These are phyloP conservation scores for Arthroderma sp. DNA, from an alignment of 2,329 filamentous ascomycete species.

Conservation along the genomic window DNA sequence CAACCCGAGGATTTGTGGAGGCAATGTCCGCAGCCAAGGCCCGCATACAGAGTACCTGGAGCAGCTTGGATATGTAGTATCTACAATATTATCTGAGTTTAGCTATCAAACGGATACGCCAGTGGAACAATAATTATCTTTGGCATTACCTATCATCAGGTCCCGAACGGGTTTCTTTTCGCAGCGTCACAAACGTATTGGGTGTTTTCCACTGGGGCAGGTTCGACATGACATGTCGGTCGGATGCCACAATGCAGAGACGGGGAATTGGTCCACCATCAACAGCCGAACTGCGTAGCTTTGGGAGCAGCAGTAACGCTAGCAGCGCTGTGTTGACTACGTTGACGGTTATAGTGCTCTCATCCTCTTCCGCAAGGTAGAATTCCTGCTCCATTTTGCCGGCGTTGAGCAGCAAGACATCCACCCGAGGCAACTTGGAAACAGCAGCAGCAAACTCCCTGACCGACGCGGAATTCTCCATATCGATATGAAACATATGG, in stretches of 20 bases:
- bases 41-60: not conserved
- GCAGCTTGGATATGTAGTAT: not conserved
- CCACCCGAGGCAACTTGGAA: conserved; percentile 18
- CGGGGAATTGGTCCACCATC: not conserved
- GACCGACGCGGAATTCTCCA: conserved; percentile 20
- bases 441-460: conserved; percentile 23
- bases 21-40: not conserved
- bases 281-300: conserved; percentile 25
- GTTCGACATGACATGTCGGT: not conserved
- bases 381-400: conserved; percentile 23
- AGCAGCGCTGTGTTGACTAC: conserved; percentile 31
- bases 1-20: not conserved
- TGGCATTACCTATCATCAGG: not conserved
- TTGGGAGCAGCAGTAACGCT: conserved; percentile 19
- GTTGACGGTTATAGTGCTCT: conserved; percentile 33
- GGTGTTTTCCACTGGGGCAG: not conserved
- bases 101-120: not conserved
- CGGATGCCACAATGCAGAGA: not conserved
- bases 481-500: conserved; percentile 23
- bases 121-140: no score
- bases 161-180: not conserved
- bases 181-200: not conserved
- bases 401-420: conserved; percentile 30
- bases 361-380: conserved; percentile 22
- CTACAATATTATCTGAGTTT: not conserved